Evolutionary conservation across 108 stramenopile genomes (phyloP).

Genomic region (Fragilariopsis cylindrus): DNA sequence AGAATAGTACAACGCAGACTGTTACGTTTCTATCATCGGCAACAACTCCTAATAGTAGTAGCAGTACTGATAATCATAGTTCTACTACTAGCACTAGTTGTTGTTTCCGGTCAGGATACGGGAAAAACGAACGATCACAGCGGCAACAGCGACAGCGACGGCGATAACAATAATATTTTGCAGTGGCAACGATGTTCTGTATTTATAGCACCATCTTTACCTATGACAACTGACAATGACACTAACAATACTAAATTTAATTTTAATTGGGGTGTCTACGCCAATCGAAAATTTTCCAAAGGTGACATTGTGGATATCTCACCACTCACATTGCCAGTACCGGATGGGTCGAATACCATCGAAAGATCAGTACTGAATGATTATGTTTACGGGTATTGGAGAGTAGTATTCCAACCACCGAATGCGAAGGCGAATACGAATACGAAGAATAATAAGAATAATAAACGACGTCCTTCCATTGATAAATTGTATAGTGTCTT

Average conservation of each 20-base stretch:
- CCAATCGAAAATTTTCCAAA: conserved; percentile 31
- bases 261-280: conserved; percentile 48
- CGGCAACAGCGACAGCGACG: no score
- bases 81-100: no score
- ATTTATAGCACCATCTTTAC: conserved; percentile 38
- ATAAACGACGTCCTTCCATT: neutral
- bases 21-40: no score
- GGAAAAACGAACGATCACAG: no score
- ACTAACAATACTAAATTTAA: neutral
- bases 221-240: neutral
- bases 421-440: neutral
- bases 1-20: no score
- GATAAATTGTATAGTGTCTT: conserved; percentile 26
- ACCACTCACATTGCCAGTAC: conserved; percentile 34
- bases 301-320: conserved; percentile 47
- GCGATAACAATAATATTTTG: neutral
- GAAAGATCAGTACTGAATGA: conserved; percentile 37
- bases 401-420: conserved; percentile 5
- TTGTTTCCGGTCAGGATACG: no score
- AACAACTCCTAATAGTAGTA: no score
- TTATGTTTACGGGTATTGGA: conserved; percentile 45
- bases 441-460: neutral
- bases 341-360: conserved; percentile 9
- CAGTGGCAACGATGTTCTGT: conserved; percentile 29
- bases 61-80: no score